These are phyloP conservation scores for Cudoniella acicularis DNA, from an alignment of 495 filamentous ascomycete genomes.

Conservation along the genomic window DNA sequence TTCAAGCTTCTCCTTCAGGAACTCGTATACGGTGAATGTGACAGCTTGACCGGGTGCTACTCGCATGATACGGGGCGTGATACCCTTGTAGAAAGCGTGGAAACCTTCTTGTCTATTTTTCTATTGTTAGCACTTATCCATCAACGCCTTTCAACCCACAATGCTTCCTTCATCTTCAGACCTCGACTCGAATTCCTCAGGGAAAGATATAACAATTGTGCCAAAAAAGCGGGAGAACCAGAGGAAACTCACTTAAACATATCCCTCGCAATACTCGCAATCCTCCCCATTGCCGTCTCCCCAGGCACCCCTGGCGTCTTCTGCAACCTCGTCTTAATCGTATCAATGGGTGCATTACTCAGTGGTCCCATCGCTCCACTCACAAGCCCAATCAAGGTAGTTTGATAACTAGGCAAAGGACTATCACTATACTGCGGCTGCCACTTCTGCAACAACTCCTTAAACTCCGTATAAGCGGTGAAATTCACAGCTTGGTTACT, in stretches of 20 bases:
- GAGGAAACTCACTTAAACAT: slow-evolving; percentile 74
- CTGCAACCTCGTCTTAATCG: slow-evolving; percentile 96
- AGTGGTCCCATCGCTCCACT: slow-evolving; percentile 93
- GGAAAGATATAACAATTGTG: too few species aligned
- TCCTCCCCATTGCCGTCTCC: slow-evolving; percentile 71
- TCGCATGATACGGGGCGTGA: slow-evolving; percentile 95
- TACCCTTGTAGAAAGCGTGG: slow-evolving; percentile 97
- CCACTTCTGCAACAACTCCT: slow-evolving; percentile 64
- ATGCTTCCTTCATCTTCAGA: background rate
- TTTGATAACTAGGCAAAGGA: slow-evolving; percentile 82
- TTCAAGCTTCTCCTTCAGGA: slow-evolving; percentile 77
- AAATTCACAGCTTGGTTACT: slow-evolving; percentile 97
- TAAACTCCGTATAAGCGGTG: slow-evolving; percentile 94
- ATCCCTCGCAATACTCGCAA: slow-evolving; percentile 72
- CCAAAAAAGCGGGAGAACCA: background rate
- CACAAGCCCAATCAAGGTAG: slow-evolving; percentile 83
- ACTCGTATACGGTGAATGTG: slow-evolving; percentile 97
- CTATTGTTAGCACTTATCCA: background rate
- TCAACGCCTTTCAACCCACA: background rate
- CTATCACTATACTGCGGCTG: slow-evolving; percentile 58
- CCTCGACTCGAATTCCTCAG: too few species aligned
- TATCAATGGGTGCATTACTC: slow-evolving; percentile 96
- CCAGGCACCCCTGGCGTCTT: slow-evolving; percentile 80
- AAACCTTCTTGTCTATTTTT: slow-evolving; percentile 71
- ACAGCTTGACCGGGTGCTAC: slow-evolving; percentile 97